Conservation (phyloP, 768 basidiomycete species). For the Basidioascus undulatus region DNA sequence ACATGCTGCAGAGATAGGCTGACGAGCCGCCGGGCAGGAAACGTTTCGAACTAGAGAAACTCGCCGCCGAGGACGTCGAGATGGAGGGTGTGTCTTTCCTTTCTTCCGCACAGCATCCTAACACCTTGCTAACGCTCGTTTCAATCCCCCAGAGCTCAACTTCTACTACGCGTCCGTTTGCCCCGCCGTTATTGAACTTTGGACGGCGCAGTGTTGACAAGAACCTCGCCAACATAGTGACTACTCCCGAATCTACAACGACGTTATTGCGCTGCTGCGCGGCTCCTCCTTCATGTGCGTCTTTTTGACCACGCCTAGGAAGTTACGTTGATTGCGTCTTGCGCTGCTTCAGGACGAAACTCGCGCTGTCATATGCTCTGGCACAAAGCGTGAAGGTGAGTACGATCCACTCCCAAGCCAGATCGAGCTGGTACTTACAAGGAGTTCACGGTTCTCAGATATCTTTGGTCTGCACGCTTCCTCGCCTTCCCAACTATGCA, state of each 20-base stretch:
- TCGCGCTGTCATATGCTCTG: slow-evolving; percentile 79
- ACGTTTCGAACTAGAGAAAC: slow-evolving; percentile 75
- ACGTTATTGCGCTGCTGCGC: slow-evolving; percentile 75
- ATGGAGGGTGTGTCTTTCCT: too few species aligned
- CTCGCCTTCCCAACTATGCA: too few species aligned
- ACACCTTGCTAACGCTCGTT: too few species aligned
- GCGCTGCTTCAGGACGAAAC: slow-evolving; percentile 47
- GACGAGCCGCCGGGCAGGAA: too few species aligned
- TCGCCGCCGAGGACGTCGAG: slow-evolving; percentile 69
- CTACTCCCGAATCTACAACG: slow-evolving; percentile 60
- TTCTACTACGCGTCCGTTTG: slow-evolving; percentile 67
- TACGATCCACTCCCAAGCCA: too few species aligned
- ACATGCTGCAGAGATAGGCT: too few species aligned
- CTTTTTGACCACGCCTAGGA: slow-evolving; percentile 4
- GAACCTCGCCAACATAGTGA: slow-evolving; percentile 4
- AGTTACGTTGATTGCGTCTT: slow-evolving; percentile 4
- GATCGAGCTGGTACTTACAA: too few species aligned
- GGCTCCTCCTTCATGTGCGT: slow-evolving; percentile 86
- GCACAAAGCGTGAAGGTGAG: slow-evolving; percentile 92
- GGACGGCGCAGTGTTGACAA: too few species aligned
- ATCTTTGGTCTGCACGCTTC: too few species aligned
- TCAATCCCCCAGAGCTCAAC: slow-evolving; percentile 80
- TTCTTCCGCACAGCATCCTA: too few species aligned
- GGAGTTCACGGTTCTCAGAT: too few species aligned
- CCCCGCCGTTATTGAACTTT: neutral